Base-by-base conservation (phyloP, 176 grass and related monocot genomes). In the Tuctoria greenei region DNA sequence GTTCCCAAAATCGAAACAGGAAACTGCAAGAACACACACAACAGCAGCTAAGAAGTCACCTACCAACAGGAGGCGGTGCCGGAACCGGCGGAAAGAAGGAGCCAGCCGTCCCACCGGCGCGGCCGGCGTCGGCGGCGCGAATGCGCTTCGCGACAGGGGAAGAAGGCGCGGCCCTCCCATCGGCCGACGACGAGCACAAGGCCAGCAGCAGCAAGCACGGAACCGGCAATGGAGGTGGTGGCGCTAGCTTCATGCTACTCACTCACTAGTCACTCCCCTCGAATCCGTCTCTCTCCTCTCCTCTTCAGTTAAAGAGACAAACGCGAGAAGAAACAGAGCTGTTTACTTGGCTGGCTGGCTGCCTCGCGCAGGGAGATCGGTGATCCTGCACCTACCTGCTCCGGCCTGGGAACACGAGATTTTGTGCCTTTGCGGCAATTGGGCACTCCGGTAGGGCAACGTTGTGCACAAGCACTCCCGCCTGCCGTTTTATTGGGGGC, bases 51-150 rank as follows among this genome's bases (percentile, higher is more conserved):
- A 67, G n/a, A 73, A 1, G 52, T 16, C n/a, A 81, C 83, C 10
- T 82, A 90, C 91, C 91, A 12, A 56, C 6, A 36, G 87, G 83
- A n/a, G 90, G 81, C 67, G 91, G 64, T 45, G 88, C 72, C 28
- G 67, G 35, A 45, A 38, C 51, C 1, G 63, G 10, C 14, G 79
- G 64, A 50, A 7, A 46, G 0, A 77, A 23, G 23, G 84, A 23
- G 0, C 26, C 55, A 9, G 73, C 73, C 54, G 73, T 78, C 54
- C 54, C 69, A 63, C 79, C 79, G 42, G 31, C 5, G 9, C 25
- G 39, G 17, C 4, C 10, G 3, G 35, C 69, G 47, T 5, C 67
- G 61, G 62, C 14, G 55, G 9, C 36, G 18, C 35, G 44, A 57
- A 54, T 16, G 25, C 5, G n/a, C 28, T 31, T 11, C 40, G 31